These are phyloP conservation scores for Tylopilus sp. DNA, from an alignment of 1,284 basidiomycete species.

Conservation along the genomic window DNA sequence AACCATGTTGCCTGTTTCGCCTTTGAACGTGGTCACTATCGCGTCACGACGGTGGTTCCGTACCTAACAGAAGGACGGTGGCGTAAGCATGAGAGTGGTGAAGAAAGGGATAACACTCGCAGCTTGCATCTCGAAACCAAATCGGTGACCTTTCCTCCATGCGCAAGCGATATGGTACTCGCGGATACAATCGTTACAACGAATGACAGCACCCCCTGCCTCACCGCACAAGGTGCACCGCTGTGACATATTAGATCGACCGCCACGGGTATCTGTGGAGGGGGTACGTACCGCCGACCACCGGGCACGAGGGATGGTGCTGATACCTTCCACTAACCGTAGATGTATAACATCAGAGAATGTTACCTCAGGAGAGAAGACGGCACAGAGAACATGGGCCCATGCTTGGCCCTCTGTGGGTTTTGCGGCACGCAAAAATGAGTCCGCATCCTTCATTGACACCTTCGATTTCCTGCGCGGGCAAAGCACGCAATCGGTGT, in stretches of 20 bases:
- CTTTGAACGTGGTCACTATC: constrained; percentile 76
- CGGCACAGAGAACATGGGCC: constrained; percentile 87
- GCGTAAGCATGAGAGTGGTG: neutral
- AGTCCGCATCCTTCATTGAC: constrained; percentile 50
- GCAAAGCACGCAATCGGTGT: constrained; percentile 71
- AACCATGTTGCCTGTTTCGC: constrained; percentile 80
- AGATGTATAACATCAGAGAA: constrained; percentile 74
- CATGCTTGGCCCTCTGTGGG: constrained; percentile 93
- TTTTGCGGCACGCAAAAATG: constrained; percentile 82
- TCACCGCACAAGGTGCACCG: constrained; percentile 62
- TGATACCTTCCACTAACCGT: constrained; percentile 84
- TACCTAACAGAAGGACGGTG: constrained; percentile 47
- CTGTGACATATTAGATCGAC: constrained; percentile 33
- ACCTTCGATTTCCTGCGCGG: constrained; percentile 57
- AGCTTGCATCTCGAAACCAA: constrained; percentile 88
- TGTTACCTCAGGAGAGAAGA: constrained; percentile 80
- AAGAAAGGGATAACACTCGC: constrained; percentile 41
- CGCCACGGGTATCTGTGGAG: neutral
- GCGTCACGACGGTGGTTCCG: constrained; percentile 69
- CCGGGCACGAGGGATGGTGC: constrained; percentile 60
- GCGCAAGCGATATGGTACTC: constrained; percentile 90
- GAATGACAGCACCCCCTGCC: constrained; percentile 74
- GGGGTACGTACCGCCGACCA: constrained; percentile 55
- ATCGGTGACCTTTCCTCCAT: constrained; percentile 75
- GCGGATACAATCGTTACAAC: constrained; percentile 77